Base-by-base conservation (phyloP, 768 basidiomycete genomes). In the Boletellus ananas region DNA sequence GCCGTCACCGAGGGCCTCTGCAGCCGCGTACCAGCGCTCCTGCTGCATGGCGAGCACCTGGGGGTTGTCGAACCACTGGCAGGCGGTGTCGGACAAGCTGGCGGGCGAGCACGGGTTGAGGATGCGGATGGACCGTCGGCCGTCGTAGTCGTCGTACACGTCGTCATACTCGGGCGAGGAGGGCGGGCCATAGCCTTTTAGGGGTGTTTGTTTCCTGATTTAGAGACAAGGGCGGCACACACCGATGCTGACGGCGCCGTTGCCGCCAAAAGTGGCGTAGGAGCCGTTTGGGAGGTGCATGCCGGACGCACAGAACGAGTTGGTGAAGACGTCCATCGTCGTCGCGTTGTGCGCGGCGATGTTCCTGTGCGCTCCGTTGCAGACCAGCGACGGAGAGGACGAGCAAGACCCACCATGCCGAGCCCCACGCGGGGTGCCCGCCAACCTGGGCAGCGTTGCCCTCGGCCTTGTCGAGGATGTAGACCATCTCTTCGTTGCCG, bases 401-500 rank as follows among this genome's bases (percentile, higher is more conserved):
- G 23, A 25, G 5, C 5, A 25, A 14, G 10, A 34, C 54, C 29
- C 21, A 83, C 83, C 83, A 90, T 10, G 81, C 81, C 0, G 85
- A 67, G 7, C 79, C 88, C 80, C 84, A 87, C 2, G 85, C 85
- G 11, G 89, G 80, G 66, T 89, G 88, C 1, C 81, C 81, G 52
- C 77, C 74, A 49, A 90, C 73, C 55, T 77, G 74, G 4, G 77
- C 77, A 2, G 76, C 73, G 65, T 93, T 92, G 20, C 80, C 81
- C 62, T 92, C 86, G 6, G 84, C 81, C 71, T 95, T 95, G 78
- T 95, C 92, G 34, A 94, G 74, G 16, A 94, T 86, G 71, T 93
- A 94, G 29, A 94, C 86, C 66, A 83, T 87, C 58, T 89, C 74
- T 27, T 79, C 72, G 58, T 84, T 88, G 6, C 87, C 90, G 40